Base-by-base conservation (phyloP, 2,329 filamentous ascomycete species). In the Elsinoe necatrix region DNA sequence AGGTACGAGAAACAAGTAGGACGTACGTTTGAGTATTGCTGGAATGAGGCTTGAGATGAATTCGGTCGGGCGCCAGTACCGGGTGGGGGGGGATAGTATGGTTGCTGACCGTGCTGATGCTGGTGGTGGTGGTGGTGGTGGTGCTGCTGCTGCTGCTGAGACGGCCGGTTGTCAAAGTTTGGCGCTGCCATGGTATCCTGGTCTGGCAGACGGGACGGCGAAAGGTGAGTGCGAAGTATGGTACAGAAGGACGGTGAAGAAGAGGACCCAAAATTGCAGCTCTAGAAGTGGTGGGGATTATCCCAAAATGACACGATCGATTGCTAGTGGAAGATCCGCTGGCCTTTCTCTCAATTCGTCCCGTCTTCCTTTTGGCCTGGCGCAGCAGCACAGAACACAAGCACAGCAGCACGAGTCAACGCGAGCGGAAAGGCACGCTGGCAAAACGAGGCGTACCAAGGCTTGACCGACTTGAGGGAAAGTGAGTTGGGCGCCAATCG, bases 81-180 rank as follows among this genome's bases (percentile, higher is more conserved):
- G 20, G 54, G 54, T n/a, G 54, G 54, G 6, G 54, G 54, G 37
- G 54, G 54, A 29, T 29, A 56, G 54, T 56, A 56, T 47, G 34
- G 52, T 27, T 54, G 50, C 20, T 54, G 50, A 16, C 21, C 5
- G 35, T 56, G 39, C 2, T 56, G 39, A n/a, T 56, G 54, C 21
- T 37, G 34, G n/a, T n/a, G n/a, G n/a, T n/a, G n/a, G n/a, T n/a
- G n/a, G n/a, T n/a, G n/a, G n/a, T n/a, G n/a, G n/a, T n/a, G n/a
- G n/a, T n/a, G n/a, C n/a, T n/a, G n/a, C n/a, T 56, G 39, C 2
- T 56, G 39, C 14, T 56, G 54, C 21, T 37, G 34, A 14, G 12
- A 39, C 6, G 20, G 41, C 20, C 54, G 54, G n/a, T 16, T 29
- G 41, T 56, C 54, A 27, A 56, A 47, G 29, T 56, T 56, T n/a